Base-by-base conservation (phyloP, 1,284 basidiomycete species). In the Heliocybe sulcata region DNA sequence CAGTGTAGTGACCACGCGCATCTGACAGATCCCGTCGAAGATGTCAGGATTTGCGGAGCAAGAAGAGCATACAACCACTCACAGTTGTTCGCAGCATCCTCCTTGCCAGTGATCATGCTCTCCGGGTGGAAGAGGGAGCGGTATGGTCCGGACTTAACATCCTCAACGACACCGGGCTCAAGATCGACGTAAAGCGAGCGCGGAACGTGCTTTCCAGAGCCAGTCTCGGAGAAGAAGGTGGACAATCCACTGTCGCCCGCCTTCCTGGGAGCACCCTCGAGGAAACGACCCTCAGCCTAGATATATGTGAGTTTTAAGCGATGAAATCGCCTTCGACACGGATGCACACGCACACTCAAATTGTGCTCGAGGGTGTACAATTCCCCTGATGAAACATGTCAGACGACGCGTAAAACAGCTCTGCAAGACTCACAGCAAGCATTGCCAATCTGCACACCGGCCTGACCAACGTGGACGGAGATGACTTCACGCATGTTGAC, bases 1-100 rank as follows among this genome's bases (percentile, higher is more conserved):
- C 84, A 57, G 96, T 99, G 79, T 99, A 98, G 75, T 97, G 94
- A 63, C 94, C 95, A 74, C 94, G 94, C 60, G 94, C 94, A 77
- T 98, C 92, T 94, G 60, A n/a, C 29, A 31, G 29, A 31, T 31
- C 12, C 29, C 29, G 29, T n/a, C n/a, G n/a, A n/a, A n/a, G n/a
- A n/a, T n/a, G n/a, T n/a, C n/a, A 56, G 49, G 42, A 57, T 16
- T 54, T 60, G n/a, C n/a, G n/a, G n/a, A n/a, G 55, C 54, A 48
- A 57, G 42, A 26, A 57, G 26, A 29, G 52, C 49, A 45, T 50
- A 26, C 33, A 51, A 42, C 22, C 53, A 70, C 89, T 67, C 65
- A 94, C 92, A 99, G 74, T 99, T 99, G 83, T 98, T 99, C 61
- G 96, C 96, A 55, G 95, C 96, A 69, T 99, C 97, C 80, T 99